Conservation (phyloP, 345 rosid genomes). For the Hibiscus mutabilis region DNA sequence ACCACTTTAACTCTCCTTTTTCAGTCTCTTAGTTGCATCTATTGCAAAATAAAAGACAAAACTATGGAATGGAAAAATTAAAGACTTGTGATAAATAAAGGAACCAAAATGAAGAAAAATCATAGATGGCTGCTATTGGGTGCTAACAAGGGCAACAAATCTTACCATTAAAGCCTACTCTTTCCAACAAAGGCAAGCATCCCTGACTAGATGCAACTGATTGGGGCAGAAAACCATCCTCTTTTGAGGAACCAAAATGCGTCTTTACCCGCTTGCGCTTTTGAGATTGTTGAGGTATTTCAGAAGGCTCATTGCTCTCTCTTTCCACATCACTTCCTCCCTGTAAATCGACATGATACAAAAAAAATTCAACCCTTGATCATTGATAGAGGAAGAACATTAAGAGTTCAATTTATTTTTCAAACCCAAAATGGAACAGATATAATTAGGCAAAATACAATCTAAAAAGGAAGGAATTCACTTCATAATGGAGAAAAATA, state of each 20-base stretch:
- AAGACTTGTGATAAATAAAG: not conserved
- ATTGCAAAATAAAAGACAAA: not conserved
- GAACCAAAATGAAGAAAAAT: not conserved
- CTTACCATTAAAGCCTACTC: conserved; percentile 53
- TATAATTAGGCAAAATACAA: not conserved
- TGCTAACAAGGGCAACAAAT: conserved; percentile 1
- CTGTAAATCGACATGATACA: conserved; percentile 28
- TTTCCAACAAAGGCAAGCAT: conserved; percentile 71
- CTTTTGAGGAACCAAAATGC: conserved; percentile 42
- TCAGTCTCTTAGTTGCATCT: not conserved
- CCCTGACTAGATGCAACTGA: conserved; percentile 46
- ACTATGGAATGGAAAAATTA: not conserved
- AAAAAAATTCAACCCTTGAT: conserved; percentile 1
- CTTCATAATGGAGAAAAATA: not conserved
- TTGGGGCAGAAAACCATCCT: conserved; percentile 33
- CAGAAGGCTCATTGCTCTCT: conserved; percentile 54
- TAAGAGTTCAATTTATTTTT: not conserved
- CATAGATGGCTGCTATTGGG: not conserved
- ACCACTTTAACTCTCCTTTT: not conserved
- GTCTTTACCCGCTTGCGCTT: conserved; percentile 61
- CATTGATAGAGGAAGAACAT: not conserved
- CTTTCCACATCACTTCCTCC: conserved; percentile 76
- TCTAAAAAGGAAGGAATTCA: not conserved
- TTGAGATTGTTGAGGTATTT: conserved; percentile 33
- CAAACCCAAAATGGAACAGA: not conserved